phyloP scores from a whole-genome alignment of 768 basidiomycete species.

The Kwoniella heveanensis region DNA sequence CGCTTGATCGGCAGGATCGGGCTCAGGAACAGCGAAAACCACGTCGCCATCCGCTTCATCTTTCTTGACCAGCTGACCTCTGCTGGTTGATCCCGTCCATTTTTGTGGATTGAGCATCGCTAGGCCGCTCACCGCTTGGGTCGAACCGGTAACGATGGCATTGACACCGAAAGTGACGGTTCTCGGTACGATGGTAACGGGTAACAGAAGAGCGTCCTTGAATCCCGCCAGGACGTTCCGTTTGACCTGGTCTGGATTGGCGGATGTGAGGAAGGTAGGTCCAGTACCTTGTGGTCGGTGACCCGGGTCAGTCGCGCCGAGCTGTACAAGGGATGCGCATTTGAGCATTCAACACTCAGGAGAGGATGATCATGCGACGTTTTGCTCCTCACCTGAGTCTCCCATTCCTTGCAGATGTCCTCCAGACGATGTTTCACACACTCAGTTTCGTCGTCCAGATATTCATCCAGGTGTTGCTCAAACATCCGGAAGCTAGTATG shows the following conservation, averaged over 20 bases:
- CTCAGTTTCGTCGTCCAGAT: constrained; percentile 90
- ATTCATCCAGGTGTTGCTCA: constrained; percentile 95
- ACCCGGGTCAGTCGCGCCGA: constrained; percentile 32
- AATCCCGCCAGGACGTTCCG: constrained; percentile 90
- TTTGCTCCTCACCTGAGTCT: constrained; percentile 57
- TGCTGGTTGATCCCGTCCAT: constrained; percentile 64
- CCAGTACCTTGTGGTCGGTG: constrained; percentile 12
- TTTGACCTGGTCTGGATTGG: constrained; percentile 89
- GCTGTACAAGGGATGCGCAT: constrained; percentile 22
- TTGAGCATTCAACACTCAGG: too few species aligned
- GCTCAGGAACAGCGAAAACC: constrained; percentile 25
- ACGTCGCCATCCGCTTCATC: constrained; percentile 35
- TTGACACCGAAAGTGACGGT: constrained; percentile 60
- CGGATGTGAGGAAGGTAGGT: constrained; percentile 72
- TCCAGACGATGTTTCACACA: constrained; percentile 74
- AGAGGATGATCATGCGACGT: constrained; percentile 5
- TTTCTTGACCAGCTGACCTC: constrained; percentile 28
- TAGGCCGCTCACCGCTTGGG: constrained; percentile 78
- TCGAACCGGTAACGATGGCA: constrained; percentile 66
- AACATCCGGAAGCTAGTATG: constrained; percentile 97
- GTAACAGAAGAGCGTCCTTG: constrained; percentile 81
- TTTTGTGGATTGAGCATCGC: constrained; percentile 86
- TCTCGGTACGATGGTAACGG: constrained; percentile 93
- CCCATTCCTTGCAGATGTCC: constrained; percentile 76
- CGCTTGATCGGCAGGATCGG: constrained; percentile 18